Base-by-base conservation (phyloP, 345 rosid genomes). In the Carallia pectinifolia region DNA sequence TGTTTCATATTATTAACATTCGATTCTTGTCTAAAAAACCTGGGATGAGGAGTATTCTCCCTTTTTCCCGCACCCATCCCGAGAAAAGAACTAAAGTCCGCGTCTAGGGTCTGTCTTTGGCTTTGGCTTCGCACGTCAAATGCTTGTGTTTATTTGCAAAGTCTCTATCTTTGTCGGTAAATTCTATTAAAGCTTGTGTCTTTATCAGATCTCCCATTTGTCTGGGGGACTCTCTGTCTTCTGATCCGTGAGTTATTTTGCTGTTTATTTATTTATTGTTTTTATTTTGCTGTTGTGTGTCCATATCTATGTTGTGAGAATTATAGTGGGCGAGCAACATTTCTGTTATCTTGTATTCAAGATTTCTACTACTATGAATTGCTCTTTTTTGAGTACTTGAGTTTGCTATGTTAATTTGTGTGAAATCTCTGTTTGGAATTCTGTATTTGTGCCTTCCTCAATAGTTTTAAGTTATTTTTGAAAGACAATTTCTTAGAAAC, bases 181-280 rank as follows among this genome's bases (percentile, higher is more conserved):
- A 44, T 0, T 13, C 13, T 44, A 2, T 15, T 13, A 0, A 44
- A 44, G 50, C 12, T 47, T 16, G 17, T 5, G 31, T 50, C 60
- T 18, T 59, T 2, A 16, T 48, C 10, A 60, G 76, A 61, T 73
- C 62, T 73, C 55, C 60, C 10, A 27, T 66, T 60, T 59, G 31
- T 59, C 12, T 58, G 10, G 5, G 3, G 66, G 60, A 61, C 5
- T 66, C 36, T 17, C 16, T 67, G 39, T 17, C 16, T 36, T 39
- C 63, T 30, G 19, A 48, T 61, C 37, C 48, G 38, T 65, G 30
- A 19, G 13, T 17, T 1, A 5, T 1, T 68, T 16, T 67, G 39
- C 23, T 23, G 23, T 23, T 23, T 23, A 23, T 23, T 23, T 23
- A 23, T 23, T 23, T 23, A 48, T 31, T 17, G n/a, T 39, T 37